These are phyloP conservation scores for Aspergillus terreus DNA, from an alignment of 2,329 filamentous ascomycete species.

Conservation along the genomic window DNA sequence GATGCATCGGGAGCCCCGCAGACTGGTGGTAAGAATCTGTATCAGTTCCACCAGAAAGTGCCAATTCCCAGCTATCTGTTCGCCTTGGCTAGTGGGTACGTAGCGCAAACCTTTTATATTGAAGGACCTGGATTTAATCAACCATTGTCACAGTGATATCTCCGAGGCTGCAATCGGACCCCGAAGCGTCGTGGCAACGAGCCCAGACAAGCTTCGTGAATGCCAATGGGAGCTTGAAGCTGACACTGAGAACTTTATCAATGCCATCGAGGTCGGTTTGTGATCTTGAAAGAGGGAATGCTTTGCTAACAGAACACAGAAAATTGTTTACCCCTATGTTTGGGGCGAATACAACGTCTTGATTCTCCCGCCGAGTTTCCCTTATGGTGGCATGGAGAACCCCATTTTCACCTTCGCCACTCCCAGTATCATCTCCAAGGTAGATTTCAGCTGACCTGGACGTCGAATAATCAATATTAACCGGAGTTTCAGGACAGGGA, in stretches of 20 bases:
- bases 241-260: constrained; percentile 88
- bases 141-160: constrained; percentile 62
- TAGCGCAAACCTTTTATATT: background rate
- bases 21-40: constrained; percentile 55
- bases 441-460: constrained; percentile 9
- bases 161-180: constrained; percentile 81
- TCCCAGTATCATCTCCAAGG: constrained; percentile 85
- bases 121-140: background rate
- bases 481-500: constrained; percentile 58
- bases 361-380: constrained; percentile 84
- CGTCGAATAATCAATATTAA: constrained; percentile 2
- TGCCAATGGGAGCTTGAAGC: constrained; percentile 89
- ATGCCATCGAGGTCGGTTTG: constrained; percentile 67
- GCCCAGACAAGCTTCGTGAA: constrained; percentile 77
- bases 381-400: constrained; percentile 82
- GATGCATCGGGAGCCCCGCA: constrained; percentile 52
- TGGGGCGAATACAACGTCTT: constrained; percentile 97
- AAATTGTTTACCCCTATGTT: constrained; percentile 76
- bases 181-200: constrained; percentile 77
- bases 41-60: constrained; percentile 83
- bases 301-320: constrained; percentile 25
- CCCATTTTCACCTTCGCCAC: constrained; percentile 94
- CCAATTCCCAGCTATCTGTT: constrained; percentile 95
- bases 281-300: background rate
- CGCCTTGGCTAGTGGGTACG: constrained; percentile 67